Conservation (phyloP, 345 rosid species). For the Lenwebbia sp. region DNA sequence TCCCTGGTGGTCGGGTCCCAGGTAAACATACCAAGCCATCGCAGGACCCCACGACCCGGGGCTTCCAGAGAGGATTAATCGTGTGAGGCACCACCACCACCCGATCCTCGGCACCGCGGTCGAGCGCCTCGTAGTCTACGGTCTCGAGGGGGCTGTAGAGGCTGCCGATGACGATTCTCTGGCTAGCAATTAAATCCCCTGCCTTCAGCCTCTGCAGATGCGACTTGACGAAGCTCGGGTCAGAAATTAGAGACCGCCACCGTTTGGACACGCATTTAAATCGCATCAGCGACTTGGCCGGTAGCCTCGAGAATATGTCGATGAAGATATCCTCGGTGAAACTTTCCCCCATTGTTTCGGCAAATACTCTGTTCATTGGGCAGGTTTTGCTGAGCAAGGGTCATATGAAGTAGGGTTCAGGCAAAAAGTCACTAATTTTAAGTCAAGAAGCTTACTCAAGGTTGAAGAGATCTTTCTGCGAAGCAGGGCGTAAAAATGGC, state of each 20-base stretch:
- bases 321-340: background rate
- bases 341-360: background rate
- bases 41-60: background rate
- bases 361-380: background rate
- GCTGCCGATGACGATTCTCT: background rate
- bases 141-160: background rate
- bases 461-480: too few relatives aligned
- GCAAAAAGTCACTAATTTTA: too few relatives aligned
- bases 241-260: conserved; percentile 1
- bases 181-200: background rate
- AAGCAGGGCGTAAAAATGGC: too few relatives aligned
- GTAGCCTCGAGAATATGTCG: conserved; percentile 1
- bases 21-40: background rate
- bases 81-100: background rate
- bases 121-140: background rate
- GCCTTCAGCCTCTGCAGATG: background rate
- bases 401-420: conserved; percentile 30
- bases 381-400: too few relatives aligned
- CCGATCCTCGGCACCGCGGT: background rate
- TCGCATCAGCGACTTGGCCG: background rate
- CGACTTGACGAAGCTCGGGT: background rate
- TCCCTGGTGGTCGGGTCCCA: background rate
- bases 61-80: background rate
- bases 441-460: too few relatives aligned
- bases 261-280: conserved; percentile 1